Evolutionary conservation across 1,284 basidiomycete species (phyloP).

Genomic region (Neolentinus lepideus): DNA sequence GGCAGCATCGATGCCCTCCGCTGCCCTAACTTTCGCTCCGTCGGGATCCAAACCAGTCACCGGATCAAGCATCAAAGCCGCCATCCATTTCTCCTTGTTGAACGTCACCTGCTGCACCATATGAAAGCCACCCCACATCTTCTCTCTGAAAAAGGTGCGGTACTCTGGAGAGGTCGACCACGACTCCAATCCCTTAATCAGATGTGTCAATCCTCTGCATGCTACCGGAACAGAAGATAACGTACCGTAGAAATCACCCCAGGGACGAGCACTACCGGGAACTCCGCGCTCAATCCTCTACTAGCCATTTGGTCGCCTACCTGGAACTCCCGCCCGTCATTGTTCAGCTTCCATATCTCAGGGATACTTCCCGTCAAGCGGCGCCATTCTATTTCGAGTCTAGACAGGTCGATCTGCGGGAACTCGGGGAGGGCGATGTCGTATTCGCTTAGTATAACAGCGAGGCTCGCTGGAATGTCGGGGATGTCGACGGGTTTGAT

Average conservation of each 20-base stretch:
- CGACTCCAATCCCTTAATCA: constrained; percentile 64
- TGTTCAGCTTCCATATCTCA: constrained; percentile 76
- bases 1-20: constrained; percentile 87
- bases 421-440: constrained; percentile 50
- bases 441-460: constrained; percentile 35
- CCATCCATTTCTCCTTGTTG: constrained; percentile 84
- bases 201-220: neutral
- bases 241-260: constrained; percentile 73
- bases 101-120: constrained; percentile 87
- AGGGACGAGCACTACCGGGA: constrained; percentile 79
- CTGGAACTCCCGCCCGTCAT: constrained; percentile 78
- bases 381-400: constrained; percentile 63
- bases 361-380: constrained; percentile 59
- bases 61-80: constrained; percentile 86
- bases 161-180: constrained; percentile 82
- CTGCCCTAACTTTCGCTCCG: constrained; percentile 86
- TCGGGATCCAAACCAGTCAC: constrained; percentile 88
- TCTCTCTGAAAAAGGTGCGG: constrained; percentile 75
- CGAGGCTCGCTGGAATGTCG: constrained; percentile 30
- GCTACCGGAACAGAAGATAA: neutral
- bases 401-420: constrained; percentile 55
- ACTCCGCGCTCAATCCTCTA: constrained; percentile 61
- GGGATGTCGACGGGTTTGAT: constrained; percentile 57
- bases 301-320: constrained; percentile 70
- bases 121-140: constrained; percentile 80